These are phyloP conservation scores for Pilasporangium apinafurcum DNA, from an alignment of 352 stramenopile genomes.

Conservation along the genomic window DNA sequence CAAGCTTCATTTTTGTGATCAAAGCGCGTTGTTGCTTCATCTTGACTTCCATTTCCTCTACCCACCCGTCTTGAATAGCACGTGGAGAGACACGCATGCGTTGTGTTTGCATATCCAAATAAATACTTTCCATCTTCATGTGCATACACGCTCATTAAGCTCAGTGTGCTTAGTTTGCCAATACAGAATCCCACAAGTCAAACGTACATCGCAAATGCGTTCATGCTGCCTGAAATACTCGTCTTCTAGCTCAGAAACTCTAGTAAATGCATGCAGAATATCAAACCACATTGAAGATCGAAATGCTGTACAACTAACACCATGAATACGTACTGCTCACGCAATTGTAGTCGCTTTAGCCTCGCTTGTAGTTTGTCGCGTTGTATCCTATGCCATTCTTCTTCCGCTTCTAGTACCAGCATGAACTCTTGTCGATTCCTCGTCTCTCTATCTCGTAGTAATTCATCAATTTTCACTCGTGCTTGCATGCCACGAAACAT, in stretches of 20 bases:
- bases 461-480: constrained; percentile 17
- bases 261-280: constrained; percentile 4
- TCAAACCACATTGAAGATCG: neutral
- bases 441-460: constrained; percentile 58
- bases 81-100: constrained; percentile 61
- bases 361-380: constrained; percentile 46
- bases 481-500: constrained; percentile 60
- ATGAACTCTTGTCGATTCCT: constrained; percentile 61
- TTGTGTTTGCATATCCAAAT: constrained; percentile 77
- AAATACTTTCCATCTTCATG: constrained; percentile 71
- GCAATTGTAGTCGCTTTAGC: constrained; percentile 46
- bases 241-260: constrained; percentile 55
- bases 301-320: neutral
- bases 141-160: neutral
- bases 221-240: constrained; percentile 60
- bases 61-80: constrained; percentile 75
- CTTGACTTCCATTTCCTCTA: constrained; percentile 79
- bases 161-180: neutral
- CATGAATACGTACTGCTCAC: constrained; percentile 30
- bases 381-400: constrained; percentile 57
- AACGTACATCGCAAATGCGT: constrained; percentile 51
- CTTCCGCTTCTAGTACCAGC: constrained; percentile 57
- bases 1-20: constrained; percentile 59
- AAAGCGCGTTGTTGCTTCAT: constrained; percentile 45
- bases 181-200: neutral